These are phyloP conservation scores for Capronia americana DNA, from an alignment of 2,329 filamentous ascomycete genomes.

Conservation along the genomic window DNA sequence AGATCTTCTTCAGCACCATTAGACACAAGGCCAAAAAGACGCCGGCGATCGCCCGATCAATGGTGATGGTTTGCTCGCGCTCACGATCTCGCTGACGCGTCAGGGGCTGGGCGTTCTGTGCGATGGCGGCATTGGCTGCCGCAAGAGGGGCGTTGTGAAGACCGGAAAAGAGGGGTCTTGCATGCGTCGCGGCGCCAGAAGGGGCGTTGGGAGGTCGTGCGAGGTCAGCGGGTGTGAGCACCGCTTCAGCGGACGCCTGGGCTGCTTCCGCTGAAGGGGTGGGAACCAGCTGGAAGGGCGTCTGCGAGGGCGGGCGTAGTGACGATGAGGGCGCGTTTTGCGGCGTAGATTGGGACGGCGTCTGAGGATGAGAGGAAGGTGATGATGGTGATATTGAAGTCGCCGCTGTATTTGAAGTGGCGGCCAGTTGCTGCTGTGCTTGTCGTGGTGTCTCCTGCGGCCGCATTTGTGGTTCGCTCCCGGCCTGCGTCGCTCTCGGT, in stretches of 20 bases:
- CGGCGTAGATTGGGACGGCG: neutral
- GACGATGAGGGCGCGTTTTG: neutral
- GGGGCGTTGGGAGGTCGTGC: slow-evolving; percentile 20
- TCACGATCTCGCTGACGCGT: slow-evolving; percentile 13
- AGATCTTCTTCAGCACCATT: slow-evolving; percentile 65
- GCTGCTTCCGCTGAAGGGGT: slow-evolving; percentile 35
- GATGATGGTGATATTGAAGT: neutral
- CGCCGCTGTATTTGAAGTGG: neutral
- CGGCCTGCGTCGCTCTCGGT: slow-evolving; percentile 6
- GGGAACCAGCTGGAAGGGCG: slow-evolving; percentile 24
- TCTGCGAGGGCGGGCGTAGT: slow-evolving; percentile 41
- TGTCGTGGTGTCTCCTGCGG: neutral
- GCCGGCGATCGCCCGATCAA: slow-evolving; percentile 80
- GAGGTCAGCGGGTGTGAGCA: slow-evolving; percentile 30
- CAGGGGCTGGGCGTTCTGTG: slow-evolving; percentile 17
- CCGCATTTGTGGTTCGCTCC: slow-evolving; percentile 1
- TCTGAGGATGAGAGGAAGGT: slow-evolving; percentile 1
- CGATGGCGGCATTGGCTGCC: slow-evolving; percentile 29
- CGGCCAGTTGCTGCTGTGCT: neutral
- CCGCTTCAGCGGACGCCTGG: slow-evolving; percentile 32
- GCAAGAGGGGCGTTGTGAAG: slow-evolving; percentile 28
- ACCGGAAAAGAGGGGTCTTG: slow-evolving; percentile 48
- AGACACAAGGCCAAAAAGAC: slow-evolving; percentile 72
- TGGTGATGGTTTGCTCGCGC: slow-evolving; percentile 60
- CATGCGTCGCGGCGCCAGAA: slow-evolving; percentile 45